Base-by-base conservation (phyloP, 1,139 yeast species). In the Suhomyces guaymorum region DNA sequence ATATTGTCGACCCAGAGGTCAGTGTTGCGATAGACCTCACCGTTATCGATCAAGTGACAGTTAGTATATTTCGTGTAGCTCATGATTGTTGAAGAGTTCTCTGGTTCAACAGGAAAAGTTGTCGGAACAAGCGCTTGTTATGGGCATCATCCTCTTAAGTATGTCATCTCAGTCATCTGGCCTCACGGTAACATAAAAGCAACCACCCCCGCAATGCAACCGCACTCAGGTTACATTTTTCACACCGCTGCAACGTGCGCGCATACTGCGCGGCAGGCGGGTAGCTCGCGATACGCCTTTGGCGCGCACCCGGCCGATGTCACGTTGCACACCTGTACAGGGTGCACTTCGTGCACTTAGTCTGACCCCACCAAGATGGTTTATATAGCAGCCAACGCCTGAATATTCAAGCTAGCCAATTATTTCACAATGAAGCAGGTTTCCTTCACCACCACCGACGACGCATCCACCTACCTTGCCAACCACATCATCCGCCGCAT, bases 401-500 rank as follows among this genome's bases (percentile, higher is more conserved):
- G n/a, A n/a, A n/a, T n/a, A n/a, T n/a, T n/a, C n/a, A n/a, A n/a
- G n/a, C n/a, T n/a, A n/a, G n/a, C n/a, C n/a, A n/a, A n/a, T n/a
- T n/a, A n/a, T n/a, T n/a, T n/a, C n/a, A n/a, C n/a, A n/a, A 65
- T 66, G 69, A 66, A 57, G 53, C 71, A 65, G 55, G 70, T 63
- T 35, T 57, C 66, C 15, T 70, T 70, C 43, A 58, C 70, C 20
- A 46, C 50, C 9, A 38, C 66, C 8, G 62, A 62, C 13, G 73
- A 68, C 33, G 82, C 82, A 24, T 73, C 80, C 17, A 59, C 55
- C 19, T 70, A 60, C 43, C 71, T 77, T 36, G 82, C 82, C 15
- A 62, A 66, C 30, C 62, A 72, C 51, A 73, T 78, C 31, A 64
- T 74, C 21, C 44, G 54, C 35, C 58, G 55, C 37, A 78, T 78